Evolutionary conservation across 2,329 filamentous ascomycete genomes (phyloP), one percentile per base, ranked within the genome.

Genomic region (Coniella lustricola): DNA sequence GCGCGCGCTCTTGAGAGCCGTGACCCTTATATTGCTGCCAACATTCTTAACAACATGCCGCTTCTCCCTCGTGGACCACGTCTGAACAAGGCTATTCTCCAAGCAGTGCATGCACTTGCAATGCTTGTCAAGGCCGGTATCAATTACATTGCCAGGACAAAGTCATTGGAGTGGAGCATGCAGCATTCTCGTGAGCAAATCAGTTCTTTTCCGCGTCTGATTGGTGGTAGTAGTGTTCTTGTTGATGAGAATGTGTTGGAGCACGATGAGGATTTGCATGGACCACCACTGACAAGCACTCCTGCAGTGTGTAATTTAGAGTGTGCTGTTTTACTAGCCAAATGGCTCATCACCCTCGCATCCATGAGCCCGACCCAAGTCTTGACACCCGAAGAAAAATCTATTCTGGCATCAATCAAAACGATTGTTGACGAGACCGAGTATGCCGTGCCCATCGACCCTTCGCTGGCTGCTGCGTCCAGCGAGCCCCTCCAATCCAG

Each of bases 21-120:
- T 29, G 82, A 87, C 57, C 76, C 80, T 2, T 65, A 72, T 40
- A 62, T 77, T 22, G 82, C 87, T 52, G 82, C 82, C 1, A 72
- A 73, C 33, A 75, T 79, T 1, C 74, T 87, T 53, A 73, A 73
- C 46, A 72, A 76, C 41, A 77, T 77, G 16, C 79, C 81, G 1
- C 67, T 76, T 21, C 71, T 84, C 10, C 70, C 76, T 17, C 73
- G 83, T 44, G 82, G 76, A 46, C 67, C 75, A 17, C 75, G 78
- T 29, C 71, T 85, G 20, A 80, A 78, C 31, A 70, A 81, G 39
- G 83, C 82, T 1, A 76, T 86, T 0, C 74, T 84, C 22, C 83
- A 87, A 57, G 79, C 81, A 1, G 78, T 83, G 22, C 83, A 86
- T 59, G 82, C 83, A 0, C 66, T 87, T 32, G 82, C 81, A 3